Evolutionary conservation across 2,329 filamentous ascomycete genomes (phyloP), one percentile per base, ranked within the genome.

Genomic region (Colletotrichum spinosum): DNA sequence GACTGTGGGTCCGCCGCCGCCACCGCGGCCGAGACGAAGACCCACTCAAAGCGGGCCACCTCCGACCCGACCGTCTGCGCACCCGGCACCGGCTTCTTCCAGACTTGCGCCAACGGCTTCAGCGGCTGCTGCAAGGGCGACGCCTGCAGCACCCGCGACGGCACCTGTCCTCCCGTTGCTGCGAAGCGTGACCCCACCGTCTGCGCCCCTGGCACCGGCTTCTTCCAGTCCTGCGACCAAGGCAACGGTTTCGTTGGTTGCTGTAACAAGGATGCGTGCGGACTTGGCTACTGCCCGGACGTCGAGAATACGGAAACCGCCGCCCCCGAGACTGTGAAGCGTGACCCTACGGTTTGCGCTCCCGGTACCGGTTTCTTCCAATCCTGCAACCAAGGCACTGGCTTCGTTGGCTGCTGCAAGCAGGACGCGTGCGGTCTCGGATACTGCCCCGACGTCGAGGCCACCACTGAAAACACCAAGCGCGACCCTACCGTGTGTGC

Each of bases 101-200:
- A 67, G 4, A 58, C 61, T 34, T 67, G 65, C 61, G 42, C 55
- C 15, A 65, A 65, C 37, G 65, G 65, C 51, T 67, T 67, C 65
- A 17, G 46, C 3, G 65, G 65, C 7, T 67, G 65, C 55, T 67
- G 60, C 55, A 65, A 46, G 38, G 33, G 37, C 7, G 64, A 67
- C 11, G 60, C 60, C 11, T 64, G 60, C 55, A 34, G 50, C 35
- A 17, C 25, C 1, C 25, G 3, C 25, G 25, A 46, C 9, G 48
- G 55, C 4, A 53, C 53, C 48, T 63, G 60, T 25, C 42, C 53
- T 13, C 25, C 37, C 11, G 34, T 25, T 4, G 11, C 45, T 34
- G 52, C 34, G n/a, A 49, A 62, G 44, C 34, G 53, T 25, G 59
- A 62, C 11, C 53, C 53, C 3, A 62, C 59, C 11, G 54, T 63